Evolutionary conservation across 176 grass and related monocot species (phyloP).

Genomic region (Zea mays): DNA sequence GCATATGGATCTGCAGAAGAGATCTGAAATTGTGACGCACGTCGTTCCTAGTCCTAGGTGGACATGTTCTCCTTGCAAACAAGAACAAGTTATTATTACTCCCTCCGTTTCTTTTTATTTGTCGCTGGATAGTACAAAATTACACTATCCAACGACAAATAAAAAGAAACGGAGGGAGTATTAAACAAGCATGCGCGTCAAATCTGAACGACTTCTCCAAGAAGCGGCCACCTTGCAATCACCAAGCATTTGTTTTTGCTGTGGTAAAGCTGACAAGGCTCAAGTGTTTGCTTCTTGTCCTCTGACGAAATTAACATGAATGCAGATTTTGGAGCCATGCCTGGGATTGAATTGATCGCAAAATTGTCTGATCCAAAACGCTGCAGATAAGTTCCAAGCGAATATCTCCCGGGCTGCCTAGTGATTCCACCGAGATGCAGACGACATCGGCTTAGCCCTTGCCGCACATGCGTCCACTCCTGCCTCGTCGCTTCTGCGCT

Average conservation of each 20-base stretch:
- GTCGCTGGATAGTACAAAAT: no score
- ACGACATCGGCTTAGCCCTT: conserved; percentile 38
- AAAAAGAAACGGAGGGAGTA: no score
- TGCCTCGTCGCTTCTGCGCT: background rate
- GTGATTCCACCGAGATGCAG: conserved; percentile 48
- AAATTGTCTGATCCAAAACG: conserved; percentile 37
- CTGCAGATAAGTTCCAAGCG: conserved; percentile 44
- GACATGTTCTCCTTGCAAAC: background rate
- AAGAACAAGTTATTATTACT: no score
- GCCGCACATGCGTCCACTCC: conserved; percentile 31
- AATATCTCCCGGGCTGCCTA: conserved; percentile 36
- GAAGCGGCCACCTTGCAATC: conserved; percentile 6
- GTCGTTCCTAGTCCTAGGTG: background rate
- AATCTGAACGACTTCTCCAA: conserved; percentile 14
- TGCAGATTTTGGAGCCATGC: conserved; percentile 15
- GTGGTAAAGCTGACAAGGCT: background rate
- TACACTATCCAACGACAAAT: no score
- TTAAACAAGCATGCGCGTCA: background rate
- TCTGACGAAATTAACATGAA: background rate
- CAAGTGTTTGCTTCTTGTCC: conserved; percentile 4
- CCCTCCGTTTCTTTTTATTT: no score
- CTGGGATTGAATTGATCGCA: conserved; percentile 39
- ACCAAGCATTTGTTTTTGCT: background rate
- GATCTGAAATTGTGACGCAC: background rate
- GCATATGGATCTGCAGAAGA: background rate